Evolutionary conservation across 805 yeast genomes (phyloP), one percentile per base, ranked within the genome.

Genomic region (Metschnikowia hibisci): DNA sequence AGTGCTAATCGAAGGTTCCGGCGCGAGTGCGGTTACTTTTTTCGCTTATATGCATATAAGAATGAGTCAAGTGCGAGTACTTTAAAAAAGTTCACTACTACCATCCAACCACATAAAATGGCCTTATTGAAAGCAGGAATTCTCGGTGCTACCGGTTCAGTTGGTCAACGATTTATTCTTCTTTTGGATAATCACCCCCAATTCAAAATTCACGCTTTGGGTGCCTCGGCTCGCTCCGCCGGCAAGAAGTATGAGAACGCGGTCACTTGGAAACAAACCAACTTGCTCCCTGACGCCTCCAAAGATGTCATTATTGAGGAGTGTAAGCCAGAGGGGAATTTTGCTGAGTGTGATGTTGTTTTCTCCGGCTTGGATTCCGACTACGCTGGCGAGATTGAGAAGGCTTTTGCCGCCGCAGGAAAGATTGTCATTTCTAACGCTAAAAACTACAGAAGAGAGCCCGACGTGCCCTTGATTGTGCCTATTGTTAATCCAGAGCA

Each of bases 71-170:
- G 32, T 18, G 39, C 39, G 39, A 27, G 39, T 28, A 14, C 30
- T 14, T 34, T 8, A 20, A 18, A 27, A 35, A 35, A 35, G 32
- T 28, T 15, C 30, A 26, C 4, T 23, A 16, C 11, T 23, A 26
- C 30, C 26, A 13, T 13, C 26, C 25, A 7, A 13, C 25, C 15
- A 20, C 12, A n/a, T 11, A 45, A 14, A 25, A 64, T 63, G 69
- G 57, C 43, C 25, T 44, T 60, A 32, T 73, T 63, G 49, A 77
- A 76, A 63, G 83, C 81, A 16, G 99, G 99, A 72, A 97, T 93
- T 55, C 74, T 91, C 48, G 99, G 99, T 39, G 98, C 98, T 53
- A 91, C 99, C 10, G 99, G 99, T 41, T 82, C 95, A 33, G 99
- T 93, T 30, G 99, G 99, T 44, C 99, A 93, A 67, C 78, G 98